Percentiles rank a stretch among this genome's conserved stretches.
Evolutionary conservation across 768 basidiomycete genomes (phyloP).

Genomic region (Termitomyces bulborhizus): DNA sequence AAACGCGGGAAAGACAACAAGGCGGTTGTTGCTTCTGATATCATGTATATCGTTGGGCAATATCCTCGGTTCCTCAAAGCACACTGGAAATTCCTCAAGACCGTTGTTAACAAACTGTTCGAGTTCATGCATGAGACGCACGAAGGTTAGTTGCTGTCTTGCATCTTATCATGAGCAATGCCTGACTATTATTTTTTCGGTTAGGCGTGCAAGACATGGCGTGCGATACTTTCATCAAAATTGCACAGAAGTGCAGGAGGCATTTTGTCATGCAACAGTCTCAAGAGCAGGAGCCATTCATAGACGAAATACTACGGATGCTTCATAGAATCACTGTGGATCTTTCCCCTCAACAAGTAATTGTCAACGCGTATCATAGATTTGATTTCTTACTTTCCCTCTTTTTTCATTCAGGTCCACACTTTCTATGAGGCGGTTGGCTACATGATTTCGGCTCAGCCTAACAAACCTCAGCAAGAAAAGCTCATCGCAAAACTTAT

Average conservation of each 20-base stretch:
- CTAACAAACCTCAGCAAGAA: constrained; percentile 96
- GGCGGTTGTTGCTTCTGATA: constrained; percentile 93
- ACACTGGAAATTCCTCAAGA: constrained; percentile 99
- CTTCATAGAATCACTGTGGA: constrained; percentile 94
- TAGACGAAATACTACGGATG: constrained; percentile 91
- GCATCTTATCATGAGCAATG: neutral
- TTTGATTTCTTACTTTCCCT: neutral
- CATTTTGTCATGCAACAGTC: constrained; percentile 99
- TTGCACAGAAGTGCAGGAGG: constrained; percentile 95
- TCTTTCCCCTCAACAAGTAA: constrained; percentile 80
- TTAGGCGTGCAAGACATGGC: constrained; percentile 99
- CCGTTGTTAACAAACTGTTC: constrained; percentile 98
- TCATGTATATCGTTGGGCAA: constrained; percentile 99
- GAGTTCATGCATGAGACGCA: constrained; percentile 99
- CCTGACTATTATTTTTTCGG: neutral
- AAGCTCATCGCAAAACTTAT: constrained; percentile 91
- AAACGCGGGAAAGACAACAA: constrained; percentile 99
- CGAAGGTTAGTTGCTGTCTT: constrained; percentile 56
- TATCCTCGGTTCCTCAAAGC: constrained; percentile 99
- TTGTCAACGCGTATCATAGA: constrained; percentile 12
- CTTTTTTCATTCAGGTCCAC: constrained; percentile 55
- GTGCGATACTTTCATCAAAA: constrained; percentile 99
- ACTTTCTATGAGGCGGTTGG: constrained; percentile 99
- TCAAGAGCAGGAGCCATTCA: constrained; percentile 94
- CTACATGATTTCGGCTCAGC: constrained; percentile 99